phyloP scores from a whole-genome alignment of 176 grass and related monocot genomes.

The Rhynchospora breviuscula region DNA sequence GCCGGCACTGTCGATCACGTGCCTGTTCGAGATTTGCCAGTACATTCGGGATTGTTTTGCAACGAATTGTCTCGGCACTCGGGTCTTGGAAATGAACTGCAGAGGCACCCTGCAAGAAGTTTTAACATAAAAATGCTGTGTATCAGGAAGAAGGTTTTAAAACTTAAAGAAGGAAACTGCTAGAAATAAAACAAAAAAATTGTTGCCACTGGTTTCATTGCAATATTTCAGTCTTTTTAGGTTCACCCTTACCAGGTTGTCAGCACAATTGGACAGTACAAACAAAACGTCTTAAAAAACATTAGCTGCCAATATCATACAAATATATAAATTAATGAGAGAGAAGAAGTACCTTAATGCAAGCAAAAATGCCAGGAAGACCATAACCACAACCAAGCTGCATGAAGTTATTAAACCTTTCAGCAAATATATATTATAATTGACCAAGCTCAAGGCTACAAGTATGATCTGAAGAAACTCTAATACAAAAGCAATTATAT shows the following conservation, averaged over 20 bases:
- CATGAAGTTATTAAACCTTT: conserved; percentile 13
- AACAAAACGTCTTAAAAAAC: background rate
- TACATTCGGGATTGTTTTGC: conserved; percentile 74
- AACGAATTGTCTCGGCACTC: conserved; percentile 67
- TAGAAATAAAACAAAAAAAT: background rate
- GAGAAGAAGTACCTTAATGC: conserved; percentile 47
- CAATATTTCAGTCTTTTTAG: background rate
- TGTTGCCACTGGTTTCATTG: background rate
- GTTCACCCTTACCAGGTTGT: background rate
- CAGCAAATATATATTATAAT: background rate
- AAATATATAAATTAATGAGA: background rate
- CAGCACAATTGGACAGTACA: background rate
- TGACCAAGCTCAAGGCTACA: background rate
- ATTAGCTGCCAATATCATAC: background rate
- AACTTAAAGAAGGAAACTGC: conserved; percentile 4
- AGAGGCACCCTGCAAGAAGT: conserved; percentile 50
- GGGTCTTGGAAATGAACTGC: conserved; percentile 75
- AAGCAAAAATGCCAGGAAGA: conserved; percentile 62
- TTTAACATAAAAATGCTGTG: background rate
- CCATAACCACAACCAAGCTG: conserved; percentile 80
- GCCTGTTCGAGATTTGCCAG: conserved; percentile 74
- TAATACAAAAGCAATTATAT: background rate
- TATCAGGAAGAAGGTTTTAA: background rate
- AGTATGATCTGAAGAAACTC: background rate
- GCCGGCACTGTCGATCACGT: conserved; percentile 41